Conservation (phyloP, 1,284 basidiomycete genomes). For the Phylloporus gajari region DNA sequence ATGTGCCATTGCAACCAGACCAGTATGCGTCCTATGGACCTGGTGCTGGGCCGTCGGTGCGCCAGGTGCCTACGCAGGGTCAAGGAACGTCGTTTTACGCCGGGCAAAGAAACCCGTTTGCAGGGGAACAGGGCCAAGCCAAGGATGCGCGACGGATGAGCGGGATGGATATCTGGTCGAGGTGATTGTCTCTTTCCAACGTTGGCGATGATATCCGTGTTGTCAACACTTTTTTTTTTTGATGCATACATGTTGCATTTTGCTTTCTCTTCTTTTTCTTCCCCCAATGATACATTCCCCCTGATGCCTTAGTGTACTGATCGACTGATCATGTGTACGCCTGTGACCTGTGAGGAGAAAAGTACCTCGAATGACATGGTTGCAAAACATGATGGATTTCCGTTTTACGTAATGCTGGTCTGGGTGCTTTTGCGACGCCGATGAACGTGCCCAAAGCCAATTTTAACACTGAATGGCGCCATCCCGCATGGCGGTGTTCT, state of each 20-base stretch:
- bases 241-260: conserved; percentile 1
- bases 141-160: conserved; percentile 73
- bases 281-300: neutral
- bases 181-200: conserved; percentile 54
- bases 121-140: conserved; percentile 22
- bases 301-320: neutral
- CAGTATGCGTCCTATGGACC: conserved; percentile 69
- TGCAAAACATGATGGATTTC: too few relatives aligned
- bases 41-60: conserved; percentile 41
- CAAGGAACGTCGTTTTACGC: conserved; percentile 75
- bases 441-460: too few relatives aligned
- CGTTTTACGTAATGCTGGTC: too few relatives aligned
- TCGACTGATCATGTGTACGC: neutral
- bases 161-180: conserved; percentile 80
- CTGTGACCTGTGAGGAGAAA: neutral
- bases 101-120: conserved; percentile 17
- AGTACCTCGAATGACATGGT: too few relatives aligned
- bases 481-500: too few relatives aligned
- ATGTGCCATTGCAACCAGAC: conserved; percentile 82
- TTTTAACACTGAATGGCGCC: too few relatives aligned
- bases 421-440: too few relatives aligned
- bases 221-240: neutral
- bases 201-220: neutral
- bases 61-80: neutral
- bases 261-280: neutral